Percentiles rank a stretch among this genome's conserved stretches.
Evolutionary conservation across 495 filamentous ascomycete species (phyloP).

Genomic region (Geoglossum glabrum): DNA sequence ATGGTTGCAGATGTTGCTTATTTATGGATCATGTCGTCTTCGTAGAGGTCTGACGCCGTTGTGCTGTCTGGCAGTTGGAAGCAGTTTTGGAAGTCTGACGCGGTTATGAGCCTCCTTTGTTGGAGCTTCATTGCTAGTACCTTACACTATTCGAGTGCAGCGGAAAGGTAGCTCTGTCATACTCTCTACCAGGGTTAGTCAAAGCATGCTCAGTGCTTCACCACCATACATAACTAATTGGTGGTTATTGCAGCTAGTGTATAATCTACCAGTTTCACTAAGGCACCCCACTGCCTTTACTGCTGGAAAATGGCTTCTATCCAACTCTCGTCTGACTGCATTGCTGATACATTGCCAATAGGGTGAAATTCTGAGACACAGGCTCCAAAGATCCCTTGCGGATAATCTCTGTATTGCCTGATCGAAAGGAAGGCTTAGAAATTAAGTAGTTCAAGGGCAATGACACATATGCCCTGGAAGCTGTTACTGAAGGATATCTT

Average conservation of each 20-base stretch:
- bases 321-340: background rate
- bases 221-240: background rate
- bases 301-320: background rate
- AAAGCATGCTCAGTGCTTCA: background rate
- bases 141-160: background rate
- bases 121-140: too few relatives aligned
- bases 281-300: background rate
- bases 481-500: background rate
- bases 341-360: background rate
- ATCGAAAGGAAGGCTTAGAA: background rate
- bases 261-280: background rate
- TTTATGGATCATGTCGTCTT: too few relatives aligned
- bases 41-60: too few relatives aligned
- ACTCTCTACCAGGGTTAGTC: background rate
- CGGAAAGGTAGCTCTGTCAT: background rate
- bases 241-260: background rate
- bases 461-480: background rate
- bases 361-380: background rate
- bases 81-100: too few relatives aligned
- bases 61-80: too few relatives aligned
- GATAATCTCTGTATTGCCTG: background rate
- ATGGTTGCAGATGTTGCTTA: too few relatives aligned
- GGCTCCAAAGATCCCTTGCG: background rate
- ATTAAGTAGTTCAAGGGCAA: background rate
- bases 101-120: too few relatives aligned